phyloP scores from a whole-genome alignment of 2,329 filamentous ascomycete species.

The Colletotrichum sp. region DNA sequence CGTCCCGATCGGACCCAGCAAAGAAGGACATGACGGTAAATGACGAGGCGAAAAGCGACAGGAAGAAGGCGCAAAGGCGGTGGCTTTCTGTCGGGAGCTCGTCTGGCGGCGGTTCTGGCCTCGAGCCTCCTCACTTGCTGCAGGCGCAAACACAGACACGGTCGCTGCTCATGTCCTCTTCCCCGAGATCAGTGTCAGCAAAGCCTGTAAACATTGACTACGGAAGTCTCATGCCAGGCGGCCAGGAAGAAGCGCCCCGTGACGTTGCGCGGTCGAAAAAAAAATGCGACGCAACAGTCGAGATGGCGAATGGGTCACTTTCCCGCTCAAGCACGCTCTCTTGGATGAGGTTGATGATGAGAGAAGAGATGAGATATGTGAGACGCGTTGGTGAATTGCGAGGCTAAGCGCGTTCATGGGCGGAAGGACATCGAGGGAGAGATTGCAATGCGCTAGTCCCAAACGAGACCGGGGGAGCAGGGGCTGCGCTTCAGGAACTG shows the following conservation, averaged over 20 bases:
- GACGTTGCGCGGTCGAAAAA: background rate
- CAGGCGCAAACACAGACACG: slow-evolving; percentile 19
- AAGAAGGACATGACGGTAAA: slow-evolving; percentile 10
- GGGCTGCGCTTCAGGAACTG: background rate
- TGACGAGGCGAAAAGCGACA: background rate
- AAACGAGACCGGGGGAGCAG: slow-evolving; percentile 5
- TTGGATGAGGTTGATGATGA: slow-evolving; percentile 20
- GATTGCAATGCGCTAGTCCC: slow-evolving; percentile 17
- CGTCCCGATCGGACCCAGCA: slow-evolving; percentile 15
- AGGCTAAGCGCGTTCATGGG: slow-evolving; percentile 21
- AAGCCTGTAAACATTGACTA: slow-evolving; percentile 19
- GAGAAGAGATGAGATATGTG: slow-evolving; percentile 19
- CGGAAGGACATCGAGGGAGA: slow-evolving; percentile 18
- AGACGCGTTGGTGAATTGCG: slow-evolving; percentile 21
- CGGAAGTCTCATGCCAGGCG: slow-evolving; percentile 17
- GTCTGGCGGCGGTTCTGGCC: background rate
- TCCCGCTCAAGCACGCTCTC: background rate
- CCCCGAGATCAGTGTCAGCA: slow-evolving; percentile 12
- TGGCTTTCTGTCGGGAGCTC: background rate
- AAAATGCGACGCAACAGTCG: background rate
- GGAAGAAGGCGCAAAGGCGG: background rate
- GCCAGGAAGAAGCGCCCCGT: background rate
- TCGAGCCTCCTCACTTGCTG: slow-evolving; percentile 18
- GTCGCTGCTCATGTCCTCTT: slow-evolving; percentile 20
- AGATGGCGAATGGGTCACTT: background rate